Percentiles rank a stretch among this genome's conserved stretches.
Evolutionary conservation across 371 early-diverging fungal genomes (phyloP).

Genomic region (Mortierella sp.): DNA sequence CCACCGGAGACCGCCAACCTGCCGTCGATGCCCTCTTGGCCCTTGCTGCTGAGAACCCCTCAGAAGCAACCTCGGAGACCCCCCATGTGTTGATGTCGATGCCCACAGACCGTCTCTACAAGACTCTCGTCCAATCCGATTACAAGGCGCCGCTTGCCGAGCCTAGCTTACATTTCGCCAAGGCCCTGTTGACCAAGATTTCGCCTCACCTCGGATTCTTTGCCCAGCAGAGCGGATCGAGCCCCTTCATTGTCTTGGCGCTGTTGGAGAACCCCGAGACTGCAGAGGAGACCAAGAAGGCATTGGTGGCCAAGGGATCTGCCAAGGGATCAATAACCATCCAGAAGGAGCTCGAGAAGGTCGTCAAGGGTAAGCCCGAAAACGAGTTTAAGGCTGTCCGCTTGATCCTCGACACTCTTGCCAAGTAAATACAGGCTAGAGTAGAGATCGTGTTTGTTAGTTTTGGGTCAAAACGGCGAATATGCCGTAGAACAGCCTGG

Average conservation of each 20-base stretch:
- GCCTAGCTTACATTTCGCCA: conserved; percentile 61
- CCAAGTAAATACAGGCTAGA: conserved; percentile 27
- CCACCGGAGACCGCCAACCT: conserved; percentile 65
- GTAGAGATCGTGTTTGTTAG: not conserved
- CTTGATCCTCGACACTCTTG: conserved; percentile 40
- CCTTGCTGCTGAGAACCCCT: conserved; percentile 62
- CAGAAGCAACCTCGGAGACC: conserved; percentile 59
- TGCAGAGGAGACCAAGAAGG: conserved; percentile 45
- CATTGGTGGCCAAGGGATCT: conserved; percentile 30
- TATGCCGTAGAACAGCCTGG: not conserved
- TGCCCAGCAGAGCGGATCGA: conserved; percentile 35
- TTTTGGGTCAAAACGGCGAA: not conserved
- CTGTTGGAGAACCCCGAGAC: conserved; percentile 75
- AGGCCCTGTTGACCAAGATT: conserved; percentile 38
- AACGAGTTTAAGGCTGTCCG: conserved; percentile 41
- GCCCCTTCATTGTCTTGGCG: conserved; percentile 72
- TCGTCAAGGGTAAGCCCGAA: conserved; percentile 48
- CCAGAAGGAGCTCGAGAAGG: conserved; percentile 56
- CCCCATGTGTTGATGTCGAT: conserved; percentile 69
- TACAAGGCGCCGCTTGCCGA: conserved; percentile 67
- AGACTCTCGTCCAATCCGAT: conserved; percentile 72
- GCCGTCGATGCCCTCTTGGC: conserved; percentile 66
- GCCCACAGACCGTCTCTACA: conserved; percentile 71
- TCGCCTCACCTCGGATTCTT: conserved; percentile 47
- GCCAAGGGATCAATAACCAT: conserved; percentile 44